phyloP scores from a whole-genome alignment of 345 rosid species.

The Lumnitzera racemosa region DNA sequence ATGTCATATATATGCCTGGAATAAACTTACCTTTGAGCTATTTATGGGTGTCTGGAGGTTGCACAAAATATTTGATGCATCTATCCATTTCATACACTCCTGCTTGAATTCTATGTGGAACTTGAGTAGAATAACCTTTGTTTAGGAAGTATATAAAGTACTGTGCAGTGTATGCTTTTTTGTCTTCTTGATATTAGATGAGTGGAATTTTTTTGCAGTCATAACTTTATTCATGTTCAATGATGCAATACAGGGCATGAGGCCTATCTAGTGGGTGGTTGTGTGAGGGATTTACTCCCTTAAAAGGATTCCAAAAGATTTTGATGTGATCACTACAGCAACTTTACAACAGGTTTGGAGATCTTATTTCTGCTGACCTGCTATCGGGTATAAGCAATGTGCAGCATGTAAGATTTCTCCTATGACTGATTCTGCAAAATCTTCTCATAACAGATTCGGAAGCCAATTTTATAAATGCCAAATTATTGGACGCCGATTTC shows the following conservation, averaged over 20 bases:
- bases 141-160: neutral
- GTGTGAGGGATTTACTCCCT: conserved; percentile 88
- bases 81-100: too few relatives aligned
- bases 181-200: too few relatives aligned
- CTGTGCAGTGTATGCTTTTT: too few relatives aligned
- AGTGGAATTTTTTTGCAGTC: neutral
- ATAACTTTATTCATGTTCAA: conserved; percentile 1
- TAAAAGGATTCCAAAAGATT: conserved; percentile 74
- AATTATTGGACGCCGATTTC: conserved; percentile 71
- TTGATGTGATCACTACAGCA: conserved; percentile 92
- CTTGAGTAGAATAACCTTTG: neutral
- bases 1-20: too few relatives aligned
- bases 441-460: conserved; percentile 36
- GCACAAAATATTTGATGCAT: too few relatives aligned
- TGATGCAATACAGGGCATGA: conserved; percentile 44
- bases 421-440: conserved; percentile 9
- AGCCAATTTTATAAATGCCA: conserved; percentile 35
- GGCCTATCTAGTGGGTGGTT: conserved; percentile 91
- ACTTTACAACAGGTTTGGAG: conserved; percentile 53
- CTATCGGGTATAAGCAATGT: neutral
- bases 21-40: too few relatives aligned
- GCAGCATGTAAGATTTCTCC: neutral
- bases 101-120: too few relatives aligned
- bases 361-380: neutral
- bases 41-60: too few relatives aligned